Percentiles rank a stretch among this genome's conserved stretches.
Conservation (phyloP, 441 rosid genomes). For the Cnidoscolus chayamansa region DNA sequence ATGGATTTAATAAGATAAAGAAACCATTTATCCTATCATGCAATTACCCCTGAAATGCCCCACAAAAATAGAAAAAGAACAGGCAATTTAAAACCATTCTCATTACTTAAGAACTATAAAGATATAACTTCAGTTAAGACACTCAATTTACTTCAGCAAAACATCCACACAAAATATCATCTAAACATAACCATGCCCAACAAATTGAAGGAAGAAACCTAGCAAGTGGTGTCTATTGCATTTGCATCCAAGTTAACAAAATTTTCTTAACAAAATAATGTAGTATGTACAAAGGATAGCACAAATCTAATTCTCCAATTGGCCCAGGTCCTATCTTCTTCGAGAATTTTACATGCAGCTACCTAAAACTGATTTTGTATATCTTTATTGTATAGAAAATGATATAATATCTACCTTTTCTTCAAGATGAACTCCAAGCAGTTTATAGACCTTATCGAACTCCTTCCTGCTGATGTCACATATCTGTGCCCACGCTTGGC, state of each 20-base stretch:
- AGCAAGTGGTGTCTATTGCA: not conserved
- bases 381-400: not conserved
- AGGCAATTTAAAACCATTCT: not conserved
- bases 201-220: not conserved
- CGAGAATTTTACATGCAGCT: not conserved
- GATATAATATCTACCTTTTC: constrained; percentile 50
- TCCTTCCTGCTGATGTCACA: constrained; percentile 89
- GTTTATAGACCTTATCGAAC: constrained; percentile 61
- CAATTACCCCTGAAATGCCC: not conserved
- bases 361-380: not conserved
- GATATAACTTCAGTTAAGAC: not conserved
- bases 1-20: not conserved
- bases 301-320: not conserved
- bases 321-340: not conserved
- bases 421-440: constrained; percentile 69
- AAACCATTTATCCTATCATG: not conserved
- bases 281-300: not conserved
- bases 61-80: not conserved
- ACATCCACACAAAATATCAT: not conserved
- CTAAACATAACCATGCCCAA: not conserved
- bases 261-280: no score
- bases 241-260: not conserved
- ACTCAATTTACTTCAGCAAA: not conserved
- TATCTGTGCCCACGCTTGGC: constrained; percentile 70
- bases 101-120: not conserved